Percentiles rank a stretch among this genome's conserved stretches.
Conservation (phyloP, 148 eudicot species). For the Amaranthus palmeri region DNA sequence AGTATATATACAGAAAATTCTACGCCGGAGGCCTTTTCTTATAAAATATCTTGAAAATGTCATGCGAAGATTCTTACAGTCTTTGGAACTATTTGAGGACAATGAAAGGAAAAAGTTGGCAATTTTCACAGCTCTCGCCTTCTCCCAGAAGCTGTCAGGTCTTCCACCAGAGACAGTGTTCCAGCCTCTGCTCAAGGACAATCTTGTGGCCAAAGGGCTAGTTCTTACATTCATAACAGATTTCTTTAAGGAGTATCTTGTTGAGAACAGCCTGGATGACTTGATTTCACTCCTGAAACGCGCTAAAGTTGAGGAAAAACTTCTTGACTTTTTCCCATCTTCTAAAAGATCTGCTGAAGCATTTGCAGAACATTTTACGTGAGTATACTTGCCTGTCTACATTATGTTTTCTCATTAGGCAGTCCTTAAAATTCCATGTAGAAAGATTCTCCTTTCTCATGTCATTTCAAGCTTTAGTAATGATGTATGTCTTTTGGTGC, state of each 20-base stretch:
- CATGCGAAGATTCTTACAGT: slow-evolving; percentile 84
- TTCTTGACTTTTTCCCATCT: slow-evolving; percentile 84
- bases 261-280: slow-evolving; percentile 94
- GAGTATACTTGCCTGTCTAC: slow-evolving; percentile 25
- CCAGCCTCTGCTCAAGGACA: slow-evolving; percentile 96
- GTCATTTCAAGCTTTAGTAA: too few species aligned
- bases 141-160: slow-evolving; percentile 97
- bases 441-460: too few species aligned
- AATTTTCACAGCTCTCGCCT: slow-evolving; percentile 95
- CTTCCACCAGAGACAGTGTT: slow-evolving; percentile 94
- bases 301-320: slow-evolving; percentile 84
- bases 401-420: neutral
- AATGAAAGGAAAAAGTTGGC: slow-evolving; percentile 91
- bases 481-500: too few species aligned
- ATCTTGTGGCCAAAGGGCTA: slow-evolving; percentile 94
- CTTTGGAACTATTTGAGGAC: slow-evolving; percentile 92
- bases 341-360: slow-evolving; percentile 81
- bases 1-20: slow-evolving; percentile 82
- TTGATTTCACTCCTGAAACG: slow-evolving; percentile 81
- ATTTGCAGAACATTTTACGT: slow-evolving; percentile 94
- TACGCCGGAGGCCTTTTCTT: slow-evolving; percentile 87
- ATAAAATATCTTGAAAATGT: slow-evolving; percentile 99
- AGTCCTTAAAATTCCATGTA: too few species aligned
- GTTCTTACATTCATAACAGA: slow-evolving; percentile 87
- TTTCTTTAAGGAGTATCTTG: slow-evolving; percentile 89